These are phyloP conservation scores for Penicillium riverlandense DNA, from an alignment of 495 filamentous ascomycete species.

Conservation along the genomic window DNA sequence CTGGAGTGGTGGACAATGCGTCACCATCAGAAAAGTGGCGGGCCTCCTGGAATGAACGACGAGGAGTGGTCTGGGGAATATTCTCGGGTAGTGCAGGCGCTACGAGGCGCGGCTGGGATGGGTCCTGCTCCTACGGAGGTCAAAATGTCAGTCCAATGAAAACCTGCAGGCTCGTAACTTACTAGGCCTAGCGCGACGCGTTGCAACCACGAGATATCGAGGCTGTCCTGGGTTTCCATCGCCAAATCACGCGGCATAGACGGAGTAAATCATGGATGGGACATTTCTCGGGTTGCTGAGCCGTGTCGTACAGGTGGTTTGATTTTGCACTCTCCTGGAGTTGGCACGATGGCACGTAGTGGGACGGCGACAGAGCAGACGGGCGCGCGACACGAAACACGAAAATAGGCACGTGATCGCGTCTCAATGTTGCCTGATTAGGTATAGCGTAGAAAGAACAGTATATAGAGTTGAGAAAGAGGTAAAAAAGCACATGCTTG, in stretches of 20 bases:
- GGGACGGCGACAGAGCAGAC: no score
- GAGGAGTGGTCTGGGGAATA: conserved; percentile 1
- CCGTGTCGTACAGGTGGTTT: no score
- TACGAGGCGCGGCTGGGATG: conserved; percentile 15
- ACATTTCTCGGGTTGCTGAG: not conserved
- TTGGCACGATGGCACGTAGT: not conserved
- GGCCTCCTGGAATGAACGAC: not conserved
- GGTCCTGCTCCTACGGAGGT: conserved; percentile 25
- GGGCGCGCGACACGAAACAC: no score
- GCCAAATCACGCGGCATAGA: not conserved
- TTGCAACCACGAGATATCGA: conserved; percentile 43
- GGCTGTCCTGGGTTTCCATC: conserved; percentile 43
- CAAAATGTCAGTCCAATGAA: conserved; percentile 24
- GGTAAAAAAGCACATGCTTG: no score
- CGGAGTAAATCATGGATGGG: no score
- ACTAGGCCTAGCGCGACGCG: conserved; percentile 42
- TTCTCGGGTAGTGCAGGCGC: conserved; percentile 5
- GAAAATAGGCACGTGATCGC: no score
- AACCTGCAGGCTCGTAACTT: conserved; percentile 26
- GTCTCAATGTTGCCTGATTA: no score
- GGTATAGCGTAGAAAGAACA: no score
- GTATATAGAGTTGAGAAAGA: no score
- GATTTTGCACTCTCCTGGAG: not conserved
- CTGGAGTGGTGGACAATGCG: not conserved
- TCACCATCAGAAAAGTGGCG: conserved; percentile 5